Evolutionary conservation across 257 asterid genomes (phyloP).

Genomic region (Ligustrum vulgare): DNA sequence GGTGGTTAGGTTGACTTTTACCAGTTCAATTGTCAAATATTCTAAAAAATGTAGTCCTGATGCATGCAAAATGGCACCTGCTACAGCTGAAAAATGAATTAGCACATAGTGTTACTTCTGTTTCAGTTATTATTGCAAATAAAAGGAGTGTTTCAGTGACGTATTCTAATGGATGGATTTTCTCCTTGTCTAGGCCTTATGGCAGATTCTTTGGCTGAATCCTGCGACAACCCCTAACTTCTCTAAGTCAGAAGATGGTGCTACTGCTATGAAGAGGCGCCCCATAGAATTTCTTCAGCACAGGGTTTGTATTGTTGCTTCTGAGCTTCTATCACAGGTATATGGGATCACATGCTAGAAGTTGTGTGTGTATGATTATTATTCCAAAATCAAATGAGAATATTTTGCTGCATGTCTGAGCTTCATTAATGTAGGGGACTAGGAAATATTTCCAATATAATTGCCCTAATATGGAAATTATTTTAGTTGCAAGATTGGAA

Average conservation of each 20-base stretch:
- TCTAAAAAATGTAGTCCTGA: not conserved
- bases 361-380: slow-evolving; percentile 10
- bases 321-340: slow-evolving; percentile 98
- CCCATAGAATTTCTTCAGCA: slow-evolving; percentile 86
- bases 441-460: slow-evolving; percentile 6
- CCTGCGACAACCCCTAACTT: slow-evolving; percentile 59
- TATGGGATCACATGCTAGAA: slow-evolving; percentile 24
- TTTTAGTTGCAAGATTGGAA: slow-evolving; percentile 97
- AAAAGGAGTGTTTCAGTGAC: not conserved
- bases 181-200: slow-evolving; percentile 62
- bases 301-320: slow-evolving; percentile 78
- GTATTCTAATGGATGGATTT: slow-evolving; percentile 20
- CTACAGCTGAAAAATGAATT: not conserved
- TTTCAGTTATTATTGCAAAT: slow-evolving; percentile 19
- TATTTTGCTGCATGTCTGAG: slow-evolving; percentile 16
- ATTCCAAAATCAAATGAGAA: slow-evolving; percentile 19
- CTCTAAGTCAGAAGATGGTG: slow-evolving; percentile 42
- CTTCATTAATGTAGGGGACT: slow-evolving; percentile 1
- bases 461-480: slow-evolving; percentile 27
- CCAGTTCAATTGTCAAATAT: not conserved
- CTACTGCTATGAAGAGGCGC: slow-evolving; percentile 61
- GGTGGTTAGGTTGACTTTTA: not conserved
- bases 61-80: slow-evolving; percentile 13
- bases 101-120: slow-evolving; percentile 1
- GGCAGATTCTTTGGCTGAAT: slow-evolving; percentile 96